phyloP scores from a whole-genome alignment of 2,329 filamentous ascomycete genomes.

The Pseudogymnoascus sp. region DNA sequence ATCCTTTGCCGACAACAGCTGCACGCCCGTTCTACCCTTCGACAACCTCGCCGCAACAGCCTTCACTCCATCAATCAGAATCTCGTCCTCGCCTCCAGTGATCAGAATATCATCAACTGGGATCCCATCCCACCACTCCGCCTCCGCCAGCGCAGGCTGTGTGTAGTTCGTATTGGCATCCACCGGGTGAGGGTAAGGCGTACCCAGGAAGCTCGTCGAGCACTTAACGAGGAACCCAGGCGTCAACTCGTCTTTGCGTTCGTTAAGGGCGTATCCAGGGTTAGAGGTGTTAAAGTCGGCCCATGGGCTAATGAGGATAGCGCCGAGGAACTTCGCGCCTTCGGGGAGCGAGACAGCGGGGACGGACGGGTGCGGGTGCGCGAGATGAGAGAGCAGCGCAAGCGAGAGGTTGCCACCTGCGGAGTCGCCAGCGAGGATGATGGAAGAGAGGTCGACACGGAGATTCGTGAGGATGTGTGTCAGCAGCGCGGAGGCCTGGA shows the following conservation, averaged over 20 bases:
- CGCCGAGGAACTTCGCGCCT: slow-evolving; percentile 36
- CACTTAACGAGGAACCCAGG: slow-evolving; percentile 35
- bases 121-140: slow-evolving; percentile 46
- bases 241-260: slow-evolving; percentile 43
- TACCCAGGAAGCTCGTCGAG: slow-evolving; percentile 40
- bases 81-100: slow-evolving; percentile 46
- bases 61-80: slow-evolving; percentile 48
- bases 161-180: slow-evolving; percentile 41
- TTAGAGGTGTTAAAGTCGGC: slow-evolving; percentile 40
- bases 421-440: slow-evolving; percentile 44
- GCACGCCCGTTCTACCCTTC: slow-evolving; percentile 11
- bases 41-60: slow-evolving; percentile 15
- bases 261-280: slow-evolving; percentile 36
- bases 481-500: slow-evolving; percentile 38
- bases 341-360: slow-evolving; percentile 33
- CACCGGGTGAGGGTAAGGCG: slow-evolving; percentile 18
- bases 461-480: slow-evolving; percentile 32
- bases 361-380: slow-evolving; percentile 52
- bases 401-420: slow-evolving; percentile 44
- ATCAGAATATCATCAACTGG: slow-evolving; percentile 43
- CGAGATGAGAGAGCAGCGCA: slow-evolving; percentile 40
- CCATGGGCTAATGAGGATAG: slow-evolving; percentile 52
- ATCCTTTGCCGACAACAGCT: slow-evolving; percentile 15
- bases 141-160: slow-evolving; percentile 40
- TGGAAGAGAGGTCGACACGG: slow-evolving; percentile 21